Percentiles rank a stretch among this genome's conserved stretches.
These are phyloP conservation scores for Irpex lacteus DNA, from an alignment of 1,284 basidiomycete species.

Conservation along the genomic window DNA sequence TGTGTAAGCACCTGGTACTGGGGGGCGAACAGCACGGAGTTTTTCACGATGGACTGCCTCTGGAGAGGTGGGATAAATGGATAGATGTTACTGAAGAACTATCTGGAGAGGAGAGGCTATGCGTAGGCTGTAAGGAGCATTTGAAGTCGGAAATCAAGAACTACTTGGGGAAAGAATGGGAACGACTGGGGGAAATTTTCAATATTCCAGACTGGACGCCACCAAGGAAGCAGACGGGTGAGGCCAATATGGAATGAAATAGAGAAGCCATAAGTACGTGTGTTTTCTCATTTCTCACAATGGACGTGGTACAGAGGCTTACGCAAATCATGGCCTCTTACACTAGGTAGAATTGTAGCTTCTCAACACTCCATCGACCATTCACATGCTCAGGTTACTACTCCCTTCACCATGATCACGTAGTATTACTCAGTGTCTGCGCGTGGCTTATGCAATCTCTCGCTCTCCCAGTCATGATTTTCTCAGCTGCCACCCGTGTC, in stretches of 20 bases:
- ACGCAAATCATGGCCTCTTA: too few relatives aligned
- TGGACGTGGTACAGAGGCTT: neutral
- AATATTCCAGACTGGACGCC: neutral
- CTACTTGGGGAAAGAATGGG: neutral
- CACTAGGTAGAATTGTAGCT: too few relatives aligned
- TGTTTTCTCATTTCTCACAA: neutral
- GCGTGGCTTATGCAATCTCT: too few relatives aligned
- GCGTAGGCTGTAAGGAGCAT: neutral
- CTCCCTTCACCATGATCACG: neutral
- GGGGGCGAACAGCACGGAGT: neutral
- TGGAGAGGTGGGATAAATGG: neutral
- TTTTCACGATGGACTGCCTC: neutral
- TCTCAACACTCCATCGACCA: neutral
- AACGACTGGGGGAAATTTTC: neutral
- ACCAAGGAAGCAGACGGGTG: neutral
- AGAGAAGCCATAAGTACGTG: neutral
- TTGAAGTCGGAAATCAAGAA: neutral
- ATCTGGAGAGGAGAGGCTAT: neutral
- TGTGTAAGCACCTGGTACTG: neutral
- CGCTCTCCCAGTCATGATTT: too few relatives aligned
- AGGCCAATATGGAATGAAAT: neutral
- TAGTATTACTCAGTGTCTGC: too few relatives aligned
- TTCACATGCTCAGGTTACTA: neutral
- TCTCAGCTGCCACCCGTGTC: too few relatives aligned
- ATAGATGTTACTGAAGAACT: neutral